Base-by-base conservation (phyloP, 2,329 filamentous ascomycete genomes). In the Cyphellophora europaea region DNA sequence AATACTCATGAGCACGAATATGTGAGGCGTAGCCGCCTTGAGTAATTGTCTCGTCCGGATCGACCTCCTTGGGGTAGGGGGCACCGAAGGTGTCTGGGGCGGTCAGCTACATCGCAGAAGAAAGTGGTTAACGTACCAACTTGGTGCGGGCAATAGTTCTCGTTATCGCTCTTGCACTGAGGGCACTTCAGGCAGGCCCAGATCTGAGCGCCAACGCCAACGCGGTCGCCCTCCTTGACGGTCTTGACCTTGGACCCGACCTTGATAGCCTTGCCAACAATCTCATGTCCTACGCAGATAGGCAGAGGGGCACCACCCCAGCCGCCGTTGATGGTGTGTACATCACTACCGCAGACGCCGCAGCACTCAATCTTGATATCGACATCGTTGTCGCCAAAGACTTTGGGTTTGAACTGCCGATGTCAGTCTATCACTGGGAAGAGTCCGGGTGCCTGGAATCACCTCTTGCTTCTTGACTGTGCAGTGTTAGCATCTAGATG, bases 321-420 rank as follows among this genome's bases (percentile, higher is more conserved):
- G 31, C 66, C 66, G 43, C 77, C 77, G 51, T 59, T 75, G 54
- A 84, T 71, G 40, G 76, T 83, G 61, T 83, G 80, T 31, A 82
- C 65, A 53, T 86, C 80, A 47, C 74, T 80, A 48, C 79, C 75
- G 56, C 81, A 86, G 35, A 86, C 70, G 53, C 84, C 82, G 53
- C 83, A 89, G 54, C 74, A 79, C 47, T 87, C 78, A 51, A 94
- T 80, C 67, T 88, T 82, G 61, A 94, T 75, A 56, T 93, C 86
- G 50, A 94, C 76, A 55, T 94, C 86, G 59, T 84, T 73, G 56
- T 88, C 83, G 46, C 80, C 84, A 56, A 93, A 93, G 12, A 82
- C 82, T 66, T 93, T 91, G 39, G 88, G 77, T 49, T 78, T 73
- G 66, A 85, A 86, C 66, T 88, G 23, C 19, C 17, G 18, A 19